A percentile compares a stretch with the other conserved stretches of the same genome.
Evolutionary conservation across 2,329 filamentous ascomycete genomes (phyloP).

Genomic region (Aspergillus nomiae): DNA sequence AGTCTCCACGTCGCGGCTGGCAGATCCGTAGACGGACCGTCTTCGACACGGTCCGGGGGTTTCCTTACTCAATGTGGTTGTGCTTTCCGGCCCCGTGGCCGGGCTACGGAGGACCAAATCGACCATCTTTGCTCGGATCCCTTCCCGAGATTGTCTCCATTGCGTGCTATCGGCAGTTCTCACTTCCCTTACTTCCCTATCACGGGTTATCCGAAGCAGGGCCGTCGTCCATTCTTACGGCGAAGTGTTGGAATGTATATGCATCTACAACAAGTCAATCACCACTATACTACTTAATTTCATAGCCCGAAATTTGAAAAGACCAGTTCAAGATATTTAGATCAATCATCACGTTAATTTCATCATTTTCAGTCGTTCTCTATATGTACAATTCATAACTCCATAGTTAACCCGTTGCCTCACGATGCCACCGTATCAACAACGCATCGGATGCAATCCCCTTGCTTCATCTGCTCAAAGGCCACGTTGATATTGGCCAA

Average conservation of each 20-base stretch:
- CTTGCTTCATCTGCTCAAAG: conserved; percentile 74
- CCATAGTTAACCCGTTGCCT: not conserved
- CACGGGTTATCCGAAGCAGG: not conserved
- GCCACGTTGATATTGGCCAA: conserved; percentile 83
- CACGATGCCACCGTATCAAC: not conserved
- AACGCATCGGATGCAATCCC: conserved; percentile 89
- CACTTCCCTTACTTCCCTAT: too few species aligned
- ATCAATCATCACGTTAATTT: not conserved
- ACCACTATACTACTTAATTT: not conserved
- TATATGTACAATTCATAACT: not conserved
- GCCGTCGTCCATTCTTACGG: not conserved
- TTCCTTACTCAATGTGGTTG: not conserved
- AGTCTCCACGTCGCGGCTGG: not conserved
- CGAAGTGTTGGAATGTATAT: not conserved
- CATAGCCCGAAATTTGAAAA: rapidly evolving
- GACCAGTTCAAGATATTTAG: not conserved
- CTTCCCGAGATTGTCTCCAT: not conserved
- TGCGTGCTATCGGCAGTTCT: not conserved
- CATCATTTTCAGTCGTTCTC: not conserved
- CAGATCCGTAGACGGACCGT: not conserved
- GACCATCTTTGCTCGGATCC: not conserved
- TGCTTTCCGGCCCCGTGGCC: not conserved
- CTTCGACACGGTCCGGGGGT: not conserved
- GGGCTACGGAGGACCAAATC: too few species aligned
- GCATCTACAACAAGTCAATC: rapidly evolving